A percentile compares a stretch with the other conserved stretches of the same genome.
Evolutionary conservation across 768 basidiomycete genomes (phyloP).

Genomic region (Kwoniella mangroviensis): DNA sequence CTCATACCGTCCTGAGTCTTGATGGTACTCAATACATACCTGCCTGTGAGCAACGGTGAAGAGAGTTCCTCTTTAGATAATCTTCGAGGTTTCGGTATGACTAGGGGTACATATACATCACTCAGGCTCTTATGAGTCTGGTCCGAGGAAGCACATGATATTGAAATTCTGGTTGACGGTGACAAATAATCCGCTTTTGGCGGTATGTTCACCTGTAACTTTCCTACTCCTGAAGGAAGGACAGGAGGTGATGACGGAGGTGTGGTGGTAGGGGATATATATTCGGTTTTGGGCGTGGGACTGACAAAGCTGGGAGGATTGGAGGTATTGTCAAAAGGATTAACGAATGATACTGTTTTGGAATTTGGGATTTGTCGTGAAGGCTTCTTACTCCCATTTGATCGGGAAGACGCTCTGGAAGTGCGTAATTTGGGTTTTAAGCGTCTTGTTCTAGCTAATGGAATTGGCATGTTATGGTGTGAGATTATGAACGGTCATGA

Average conservation of each 20-base stretch:
- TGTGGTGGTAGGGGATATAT: background rate
- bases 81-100: background rate
- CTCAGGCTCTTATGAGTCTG: background rate
- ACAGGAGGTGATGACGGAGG: background rate
- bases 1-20: background rate
- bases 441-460: background rate
- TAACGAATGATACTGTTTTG: background rate
- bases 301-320: background rate
- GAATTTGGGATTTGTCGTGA: background rate
- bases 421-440: background rate
- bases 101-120: background rate
- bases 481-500: background rate
- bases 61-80: constrained; percentile 1
- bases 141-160: background rate
- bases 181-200: background rate
- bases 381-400: background rate
- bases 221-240: background rate
- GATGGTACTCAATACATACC: background rate
- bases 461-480: background rate
- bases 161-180: background rate
- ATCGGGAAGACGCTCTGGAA: background rate
- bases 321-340: background rate
- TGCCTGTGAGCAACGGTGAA: background rate
- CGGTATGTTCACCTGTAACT: background rate
- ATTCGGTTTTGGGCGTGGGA: background rate